Evolutionary conservation across 805 yeast species (phyloP).

Genomic region (Metschnikowia amazonensis): DNA sequence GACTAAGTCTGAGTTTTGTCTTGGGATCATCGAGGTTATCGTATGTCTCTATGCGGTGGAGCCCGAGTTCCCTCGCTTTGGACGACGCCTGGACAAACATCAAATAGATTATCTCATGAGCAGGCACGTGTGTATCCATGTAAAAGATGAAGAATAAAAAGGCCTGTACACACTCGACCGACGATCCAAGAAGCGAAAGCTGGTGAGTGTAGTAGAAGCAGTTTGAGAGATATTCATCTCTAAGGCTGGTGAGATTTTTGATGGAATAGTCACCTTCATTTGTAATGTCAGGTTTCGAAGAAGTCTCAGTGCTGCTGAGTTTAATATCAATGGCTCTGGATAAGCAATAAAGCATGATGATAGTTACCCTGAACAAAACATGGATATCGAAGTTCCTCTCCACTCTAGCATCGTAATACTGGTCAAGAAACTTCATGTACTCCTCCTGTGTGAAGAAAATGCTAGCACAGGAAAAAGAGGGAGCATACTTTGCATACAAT

Average conservation of each 20-base stretch:
- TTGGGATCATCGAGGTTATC: constrained; percentile 18
- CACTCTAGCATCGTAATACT: constrained; percentile 8
- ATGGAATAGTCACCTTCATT: not conserved
- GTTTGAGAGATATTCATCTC: constrained; percentile 1
- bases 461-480: constrained; percentile 3
- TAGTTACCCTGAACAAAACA: constrained; percentile 9
- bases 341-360: constrained; percentile 10
- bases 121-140: constrained; percentile 8
- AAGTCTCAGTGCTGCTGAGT: not conserved
- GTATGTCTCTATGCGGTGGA: constrained; percentile 49
- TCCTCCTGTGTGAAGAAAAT: constrained; percentile 3
- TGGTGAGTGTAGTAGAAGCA: constrained; percentile 4
- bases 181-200: constrained; percentile 2
- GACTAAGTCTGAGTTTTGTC: constrained; percentile 26
- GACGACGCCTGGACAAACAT: constrained; percentile 45
- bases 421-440: not conserved
- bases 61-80: constrained; percentile 53
- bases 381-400: constrained; percentile 3
- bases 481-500: constrained; percentile 6
- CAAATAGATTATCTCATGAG: constrained; percentile 28
- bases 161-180: constrained; percentile 10
- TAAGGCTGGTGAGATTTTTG: not conserved
- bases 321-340: constrained; percentile 1
- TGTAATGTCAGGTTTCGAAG: not conserved
- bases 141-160: constrained; percentile 8